phyloP scores from a whole-genome alignment of 2,329 filamentous ascomycete species.

The Aspergillus chevalieri region DNA sequence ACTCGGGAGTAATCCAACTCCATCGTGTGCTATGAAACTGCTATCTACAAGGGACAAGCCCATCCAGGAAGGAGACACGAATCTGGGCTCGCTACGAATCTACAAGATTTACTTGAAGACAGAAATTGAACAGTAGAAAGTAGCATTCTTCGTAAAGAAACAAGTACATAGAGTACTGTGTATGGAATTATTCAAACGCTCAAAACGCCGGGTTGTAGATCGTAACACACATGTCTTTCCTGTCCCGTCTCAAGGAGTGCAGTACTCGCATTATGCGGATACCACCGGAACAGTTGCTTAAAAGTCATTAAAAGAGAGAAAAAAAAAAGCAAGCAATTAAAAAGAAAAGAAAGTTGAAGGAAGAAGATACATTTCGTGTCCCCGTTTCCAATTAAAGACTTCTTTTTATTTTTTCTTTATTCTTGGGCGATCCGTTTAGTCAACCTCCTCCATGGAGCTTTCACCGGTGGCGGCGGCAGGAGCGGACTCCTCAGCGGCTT shows the following conservation, averaged over 20 bases:
- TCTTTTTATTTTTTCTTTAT: not conserved
- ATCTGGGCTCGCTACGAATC: not conserved
- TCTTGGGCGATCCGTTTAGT: slow-evolving; percentile 55
- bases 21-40: too few species aligned
- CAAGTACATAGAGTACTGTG: not conserved
- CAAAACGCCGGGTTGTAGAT: not conserved
- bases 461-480: slow-evolving; percentile 64
- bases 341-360: not conserved
- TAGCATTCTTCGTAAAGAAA: not conserved
- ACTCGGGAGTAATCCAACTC: too few species aligned
- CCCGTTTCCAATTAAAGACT: slow-evolving; percentile 6
- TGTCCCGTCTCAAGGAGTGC: not conserved
- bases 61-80: too few species aligned
- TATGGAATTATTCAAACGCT: slow-evolving; percentile 1
- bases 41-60: too few species aligned
- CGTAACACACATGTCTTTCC: not conserved
- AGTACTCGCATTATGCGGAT: slow-evolving; percentile 2
- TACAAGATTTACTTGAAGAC: not conserved
- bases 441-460: slow-evolving; percentile 99
- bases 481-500: slow-evolving; percentile 51
- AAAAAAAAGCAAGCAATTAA: slow-evolving; percentile 5
- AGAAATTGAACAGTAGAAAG: not conserved
- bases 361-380: slow-evolving; percentile 6
- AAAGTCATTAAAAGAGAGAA: slow-evolving; percentile 6
- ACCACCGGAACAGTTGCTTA: slow-evolving; percentile 8